These are phyloP conservation scores for Lodderomyces jiufengensis DNA, from an alignment of 1,139 yeast species.

Conservation along the genomic window DNA sequence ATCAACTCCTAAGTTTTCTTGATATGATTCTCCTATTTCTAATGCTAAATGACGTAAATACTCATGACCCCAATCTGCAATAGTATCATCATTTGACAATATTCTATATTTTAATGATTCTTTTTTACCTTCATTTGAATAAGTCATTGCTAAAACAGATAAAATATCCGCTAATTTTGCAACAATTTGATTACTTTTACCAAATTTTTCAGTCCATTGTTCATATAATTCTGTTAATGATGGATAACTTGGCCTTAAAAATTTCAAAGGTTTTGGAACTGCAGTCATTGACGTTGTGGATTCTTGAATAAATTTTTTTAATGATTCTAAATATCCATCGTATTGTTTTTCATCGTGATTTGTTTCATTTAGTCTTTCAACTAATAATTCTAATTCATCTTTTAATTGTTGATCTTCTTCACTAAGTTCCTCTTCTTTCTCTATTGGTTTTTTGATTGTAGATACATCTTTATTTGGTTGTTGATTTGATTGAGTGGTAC, in stretches of 20 bases:
- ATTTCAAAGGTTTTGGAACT: constrained; percentile 96
- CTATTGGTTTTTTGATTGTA: constrained; percentile 12
- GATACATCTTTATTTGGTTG: constrained; percentile 13
- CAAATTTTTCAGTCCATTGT: constrained; percentile 67
- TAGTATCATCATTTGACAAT: constrained; percentile 51
- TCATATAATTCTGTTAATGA: constrained; percentile 61
- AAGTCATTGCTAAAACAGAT: constrained; percentile 94
- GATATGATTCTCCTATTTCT: constrained; percentile 88
- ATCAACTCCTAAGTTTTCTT: constrained; percentile 58
- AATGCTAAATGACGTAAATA: constrained; percentile 93
- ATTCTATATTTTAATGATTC: constrained; percentile 83
- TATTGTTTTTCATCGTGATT: constrained; percentile 47
- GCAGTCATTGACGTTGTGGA: constrained; percentile 99
- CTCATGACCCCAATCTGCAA: constrained; percentile 97
- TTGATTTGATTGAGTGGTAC: constrained; percentile 8
- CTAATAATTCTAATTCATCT: constrained; percentile 81
- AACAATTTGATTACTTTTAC: constrained; percentile 22
- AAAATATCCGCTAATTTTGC: constrained; percentile 68
- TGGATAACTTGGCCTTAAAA: constrained; percentile 83
- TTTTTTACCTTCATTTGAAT: constrained; percentile 76
- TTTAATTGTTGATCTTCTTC: constrained; percentile 93
- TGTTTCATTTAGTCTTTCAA: constrained; percentile 61
- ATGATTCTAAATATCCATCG: constrained; percentile 55
- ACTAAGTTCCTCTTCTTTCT: constrained; percentile 73
- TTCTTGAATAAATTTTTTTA: constrained; percentile 79